Evolutionary conservation across 768 basidiomycete genomes (phyloP).

Genomic region (Galerina marginata): DNA sequence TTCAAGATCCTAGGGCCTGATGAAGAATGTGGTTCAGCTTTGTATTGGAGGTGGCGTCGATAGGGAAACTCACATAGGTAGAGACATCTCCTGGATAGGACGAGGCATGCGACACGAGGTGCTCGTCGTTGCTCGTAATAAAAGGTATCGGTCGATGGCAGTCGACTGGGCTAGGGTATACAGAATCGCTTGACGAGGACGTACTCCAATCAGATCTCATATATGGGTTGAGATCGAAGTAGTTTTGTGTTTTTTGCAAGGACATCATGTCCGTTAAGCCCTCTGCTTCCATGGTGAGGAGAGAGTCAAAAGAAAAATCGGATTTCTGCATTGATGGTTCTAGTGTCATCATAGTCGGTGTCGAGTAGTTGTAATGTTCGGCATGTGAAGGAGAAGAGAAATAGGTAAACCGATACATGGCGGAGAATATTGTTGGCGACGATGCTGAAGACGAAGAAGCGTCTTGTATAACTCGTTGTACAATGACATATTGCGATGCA

Average conservation of each 20-base stretch:
- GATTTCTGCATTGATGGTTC: conserved; percentile 15
- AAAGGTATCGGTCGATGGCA: conserved; percentile 19
- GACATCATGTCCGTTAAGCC: conserved; percentile 18
- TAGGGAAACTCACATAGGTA: conserved; percentile 27
- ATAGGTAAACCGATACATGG: conserved; percentile 63
- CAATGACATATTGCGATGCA: conserved; percentile 67
- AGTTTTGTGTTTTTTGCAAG: conserved; percentile 15
- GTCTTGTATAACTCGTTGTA: conserved; percentile 62
- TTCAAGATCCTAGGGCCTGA: conserved; percentile 8
- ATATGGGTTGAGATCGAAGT: conserved; percentile 17
- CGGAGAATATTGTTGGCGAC: conserved; percentile 52
- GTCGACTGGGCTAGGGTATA: conserved; percentile 28
- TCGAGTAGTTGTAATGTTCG: conserved; percentile 5
- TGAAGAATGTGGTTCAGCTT: not conserved
- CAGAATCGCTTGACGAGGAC: conserved; percentile 21
- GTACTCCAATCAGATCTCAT: conserved; percentile 26
- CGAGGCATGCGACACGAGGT: conserved; percentile 18
- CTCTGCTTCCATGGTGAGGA: conserved; percentile 27
- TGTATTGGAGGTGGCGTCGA: not conserved
- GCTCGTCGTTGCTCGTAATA: conserved; percentile 19
- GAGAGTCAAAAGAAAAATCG: conserved; percentile 22
- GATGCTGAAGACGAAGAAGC: conserved; percentile 30
- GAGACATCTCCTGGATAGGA: conserved; percentile 21
- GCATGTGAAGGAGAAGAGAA: conserved; percentile 20
- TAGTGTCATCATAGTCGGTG: conserved; percentile 12